phyloP scores from a whole-genome alignment of 352 stramenopile genomes.

The Pythium inflatum region DNA sequence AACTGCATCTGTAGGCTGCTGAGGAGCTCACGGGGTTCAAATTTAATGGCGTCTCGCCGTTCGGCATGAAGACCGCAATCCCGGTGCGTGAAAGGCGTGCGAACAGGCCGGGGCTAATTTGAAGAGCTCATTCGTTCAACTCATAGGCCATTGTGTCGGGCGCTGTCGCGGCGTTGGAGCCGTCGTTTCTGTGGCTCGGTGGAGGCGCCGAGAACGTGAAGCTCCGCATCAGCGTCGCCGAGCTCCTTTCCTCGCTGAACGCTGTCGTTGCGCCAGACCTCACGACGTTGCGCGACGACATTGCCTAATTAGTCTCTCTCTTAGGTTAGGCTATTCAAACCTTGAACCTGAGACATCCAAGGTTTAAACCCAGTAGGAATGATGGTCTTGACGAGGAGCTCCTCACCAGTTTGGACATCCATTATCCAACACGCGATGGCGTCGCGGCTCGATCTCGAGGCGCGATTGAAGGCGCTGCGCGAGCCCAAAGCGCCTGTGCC shows the following conservation, averaged over 20 bases:
- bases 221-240: conserved; percentile 68
- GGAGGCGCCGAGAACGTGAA: conserved; percentile 80
- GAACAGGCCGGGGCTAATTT: background rate
- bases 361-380: conserved; percentile 31
- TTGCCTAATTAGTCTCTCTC: conserved; percentile 7
- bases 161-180: conserved; percentile 51
- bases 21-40: conserved; percentile 81
- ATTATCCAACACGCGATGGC: conserved; percentile 27
- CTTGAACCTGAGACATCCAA: background rate
- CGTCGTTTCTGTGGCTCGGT: conserved; percentile 80
- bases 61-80: conserved; percentile 73
- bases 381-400: conserved; percentile 16
- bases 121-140: no score
- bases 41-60: conserved; percentile 85
- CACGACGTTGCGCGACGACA: conserved; percentile 54
- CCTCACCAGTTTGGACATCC: background rate
- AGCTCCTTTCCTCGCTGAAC: conserved; percentile 57
- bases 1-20: no score
- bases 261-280: conserved; percentile 62
- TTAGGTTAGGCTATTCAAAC: conserved; percentile 7
- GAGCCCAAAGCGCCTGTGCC: conserved; percentile 14
- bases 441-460: conserved; percentile 59
- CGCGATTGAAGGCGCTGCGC: conserved; percentile 58
- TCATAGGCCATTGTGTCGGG: conserved; percentile 80
- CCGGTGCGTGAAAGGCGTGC: conserved; percentile 43